Base-by-base conservation (phyloP, 2,329 filamentous ascomycete genomes). In the Exserohilum turcica region DNA sequence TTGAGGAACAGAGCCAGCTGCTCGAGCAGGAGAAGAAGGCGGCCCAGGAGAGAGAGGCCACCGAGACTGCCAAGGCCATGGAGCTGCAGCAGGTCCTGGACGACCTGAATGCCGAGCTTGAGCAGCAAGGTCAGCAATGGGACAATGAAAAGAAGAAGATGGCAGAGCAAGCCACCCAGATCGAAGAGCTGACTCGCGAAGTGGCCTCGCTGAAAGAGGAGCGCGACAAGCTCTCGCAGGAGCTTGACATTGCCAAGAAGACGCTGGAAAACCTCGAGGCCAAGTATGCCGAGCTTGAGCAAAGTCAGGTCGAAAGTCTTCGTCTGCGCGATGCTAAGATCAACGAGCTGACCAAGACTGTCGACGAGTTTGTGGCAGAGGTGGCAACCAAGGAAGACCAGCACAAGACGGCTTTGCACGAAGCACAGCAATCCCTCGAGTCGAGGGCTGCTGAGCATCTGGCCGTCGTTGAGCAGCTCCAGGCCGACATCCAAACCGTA, bases 71-170 rank as follows among this genome's bases (percentile, higher is more conserved):
- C 29, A 69, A 68, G 19, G 67, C 71, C 0, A 60, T 64, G 24
- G 72, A 74, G 40, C 61, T 74, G 3, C 70, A 73, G 52, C 67
- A 73, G 52, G 65, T 74, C 6, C 61, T 74, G 5, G 65, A 64
- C 38, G 70, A 74, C 16, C 61, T 74, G 46, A 72, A 67, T 48
- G 62, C 60, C 6, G 72, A 74, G 44, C 66, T 74, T 9, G 70
- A 74, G 43, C 59, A 66, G 24, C 71, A 73, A 40, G 70, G 68
- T 35, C 60, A 54, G 6, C 59, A 74, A 47, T 74, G 71, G 71
- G 69, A 72, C 39, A 64, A 64, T 13, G 71, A 74, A 29, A 74
- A 71, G 65, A 66, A 69, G 59, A 68, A 66, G 53, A 63, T 72
- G n/a, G 60, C 58, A 0, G 68, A 73, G 36, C 72, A 73, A 48